These are phyloP conservation scores for Colletotrichum graminicola DNA, from an alignment of 2,329 filamentous ascomycete genomes.

Conservation along the genomic window DNA sequence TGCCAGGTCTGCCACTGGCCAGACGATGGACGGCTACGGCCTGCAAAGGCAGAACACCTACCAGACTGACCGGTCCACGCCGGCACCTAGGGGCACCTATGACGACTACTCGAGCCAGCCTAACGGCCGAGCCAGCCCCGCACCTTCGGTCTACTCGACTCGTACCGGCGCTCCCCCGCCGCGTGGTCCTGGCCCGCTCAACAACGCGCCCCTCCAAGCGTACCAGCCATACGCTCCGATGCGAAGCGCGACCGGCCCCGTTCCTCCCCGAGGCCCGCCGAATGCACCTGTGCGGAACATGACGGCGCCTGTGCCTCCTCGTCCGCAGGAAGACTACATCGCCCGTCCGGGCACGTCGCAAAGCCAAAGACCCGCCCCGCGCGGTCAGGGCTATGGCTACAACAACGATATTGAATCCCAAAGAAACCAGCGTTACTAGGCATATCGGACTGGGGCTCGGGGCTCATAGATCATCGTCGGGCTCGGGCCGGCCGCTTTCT, in stretches of 20 bases:
- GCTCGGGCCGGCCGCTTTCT: conserved; percentile 12
- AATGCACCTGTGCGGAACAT: conserved; percentile 59
- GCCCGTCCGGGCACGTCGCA: conserved; percentile 47
- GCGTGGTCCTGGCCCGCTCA: conserved; percentile 42
- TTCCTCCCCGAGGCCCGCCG: conserved; percentile 51
- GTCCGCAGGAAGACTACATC: conserved; percentile 48
- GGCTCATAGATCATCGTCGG: conserved; percentile 18
- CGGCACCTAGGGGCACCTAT: conserved; percentile 35
- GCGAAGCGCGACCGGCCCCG: conserved; percentile 57
- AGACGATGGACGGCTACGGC: conserved; percentile 50
- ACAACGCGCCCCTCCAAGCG: conserved; percentile 42
- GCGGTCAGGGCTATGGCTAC: conserved; percentile 52
- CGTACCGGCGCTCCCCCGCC: conserved; percentile 44
- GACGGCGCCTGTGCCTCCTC: conserved; percentile 55
- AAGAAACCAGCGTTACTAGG: conserved; percentile 47
- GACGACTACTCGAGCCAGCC: conserved; percentile 44
- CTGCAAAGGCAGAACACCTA: conserved; percentile 33
- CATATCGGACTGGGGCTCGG: background rate
- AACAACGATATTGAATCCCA: conserved; percentile 52
- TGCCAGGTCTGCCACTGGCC: conserved; percentile 49
- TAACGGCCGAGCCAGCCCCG: conserved; percentile 51
- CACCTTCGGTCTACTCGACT: conserved; percentile 48
- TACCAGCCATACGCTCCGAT: conserved; percentile 47
- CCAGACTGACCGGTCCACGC: conserved; percentile 24
- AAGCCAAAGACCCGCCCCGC: conserved; percentile 42